Evolutionary conservation across 2,329 filamentous ascomycete species (phyloP).

Genomic region (Phyllosticta citrichinensis): DNA sequence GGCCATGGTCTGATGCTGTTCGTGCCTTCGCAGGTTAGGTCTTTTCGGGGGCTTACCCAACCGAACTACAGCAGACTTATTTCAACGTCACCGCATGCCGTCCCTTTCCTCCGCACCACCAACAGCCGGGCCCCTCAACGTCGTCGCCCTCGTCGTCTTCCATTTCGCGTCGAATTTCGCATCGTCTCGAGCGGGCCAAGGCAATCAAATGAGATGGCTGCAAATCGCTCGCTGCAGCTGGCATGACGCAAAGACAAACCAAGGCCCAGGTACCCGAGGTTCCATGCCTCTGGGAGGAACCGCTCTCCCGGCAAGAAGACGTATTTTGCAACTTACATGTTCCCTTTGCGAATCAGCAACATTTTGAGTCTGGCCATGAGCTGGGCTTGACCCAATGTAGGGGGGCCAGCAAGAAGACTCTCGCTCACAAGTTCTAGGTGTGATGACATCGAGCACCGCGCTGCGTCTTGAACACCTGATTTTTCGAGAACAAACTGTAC

Average conservation of each 20-base stretch:
- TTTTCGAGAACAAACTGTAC: too few relatives aligned
- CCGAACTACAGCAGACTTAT: slow-evolving; percentile 9
- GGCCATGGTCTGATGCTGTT: slow-evolving; percentile 9
- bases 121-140: background rate
- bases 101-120: background rate
- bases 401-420: too few relatives aligned
- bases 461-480: too few relatives aligned
- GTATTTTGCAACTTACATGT: background rate
- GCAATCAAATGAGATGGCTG: background rate
- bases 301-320: background rate
- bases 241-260: background rate
- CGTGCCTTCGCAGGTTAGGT: slow-evolving; percentile 8
- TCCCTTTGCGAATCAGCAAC: background rate
- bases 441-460: too few relatives aligned
- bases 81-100: slow-evolving; percentile 7
- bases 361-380: too few relatives aligned
- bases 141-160: background rate
- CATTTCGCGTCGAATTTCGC: background rate
- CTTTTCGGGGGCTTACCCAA: slow-evolving; percentile 11
- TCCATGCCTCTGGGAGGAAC: background rate
- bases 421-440: too few relatives aligned
- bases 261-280: background rate
- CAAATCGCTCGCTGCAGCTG: background rate
- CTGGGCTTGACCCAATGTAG: too few relatives aligned
- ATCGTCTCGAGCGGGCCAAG: background rate